Conservation (phyloP, 768 basidiomycete genomes). For the Gloeostereum incarnatum region DNA sequence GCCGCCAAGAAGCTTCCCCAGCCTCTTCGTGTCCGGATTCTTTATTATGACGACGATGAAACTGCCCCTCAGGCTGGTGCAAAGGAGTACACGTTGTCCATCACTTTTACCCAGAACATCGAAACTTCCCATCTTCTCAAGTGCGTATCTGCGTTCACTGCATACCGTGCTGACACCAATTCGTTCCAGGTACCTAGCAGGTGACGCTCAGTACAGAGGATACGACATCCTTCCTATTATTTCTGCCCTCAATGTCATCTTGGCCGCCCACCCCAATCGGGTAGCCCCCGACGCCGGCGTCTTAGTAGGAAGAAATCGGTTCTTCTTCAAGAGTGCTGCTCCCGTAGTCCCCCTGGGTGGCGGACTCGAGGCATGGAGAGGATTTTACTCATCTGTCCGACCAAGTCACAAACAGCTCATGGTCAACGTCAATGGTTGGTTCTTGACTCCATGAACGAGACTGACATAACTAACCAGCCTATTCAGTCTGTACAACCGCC, state of each 20-base stretch:
- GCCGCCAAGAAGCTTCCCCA: conserved; percentile 34
- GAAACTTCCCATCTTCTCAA: conserved; percentile 40
- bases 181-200: conserved; percentile 37
- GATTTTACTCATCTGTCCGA: conserved; percentile 53
- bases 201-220: conserved; percentile 40
- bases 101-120: conserved; percentile 33
- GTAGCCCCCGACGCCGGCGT: conserved; percentile 45
- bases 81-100: conserved; percentile 37
- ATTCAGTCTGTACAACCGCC: conserved; percentile 45
- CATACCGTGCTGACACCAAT: conserved; percentile 17
- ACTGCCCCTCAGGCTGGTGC: conserved; percentile 28
- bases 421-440: conserved; percentile 58
- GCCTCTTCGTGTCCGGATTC: conserved; percentile 32
- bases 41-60: conserved; percentile 45
- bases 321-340: conserved; percentile 45
- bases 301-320: conserved; percentile 58
- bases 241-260: conserved; percentile 55
- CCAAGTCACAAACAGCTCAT: conserved; percentile 46
- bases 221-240: conserved; percentile 52
- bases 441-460: background rate
- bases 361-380: conserved; percentile 46
- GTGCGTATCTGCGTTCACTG: conserved; percentile 21
- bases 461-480: conserved; percentile 1
- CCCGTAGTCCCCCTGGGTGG: conserved; percentile 44
- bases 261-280: conserved; percentile 45